Percentiles rank a stretch among this genome's conserved stretches.
These are phyloP conservation scores for Pterula multifida DNA, from an alignment of 1,284 basidiomycete species.

Conservation along the genomic window DNA sequence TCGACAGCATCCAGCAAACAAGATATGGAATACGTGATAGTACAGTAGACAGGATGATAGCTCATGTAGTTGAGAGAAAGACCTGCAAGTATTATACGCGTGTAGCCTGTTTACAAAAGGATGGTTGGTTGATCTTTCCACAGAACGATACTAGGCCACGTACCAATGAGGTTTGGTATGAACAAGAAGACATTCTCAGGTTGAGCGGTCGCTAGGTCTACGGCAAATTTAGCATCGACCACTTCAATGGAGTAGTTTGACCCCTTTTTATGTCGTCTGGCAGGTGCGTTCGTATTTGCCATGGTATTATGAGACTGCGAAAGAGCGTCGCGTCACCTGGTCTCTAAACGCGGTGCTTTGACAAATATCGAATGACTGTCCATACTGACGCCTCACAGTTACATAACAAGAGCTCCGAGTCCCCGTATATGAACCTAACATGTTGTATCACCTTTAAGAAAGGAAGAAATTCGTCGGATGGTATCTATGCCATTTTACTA, in stretches of 20 bases:
- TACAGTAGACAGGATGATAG: conserved; percentile 88
- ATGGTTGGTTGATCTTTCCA: background rate
- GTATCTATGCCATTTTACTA: no score
- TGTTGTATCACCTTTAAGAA: no score
- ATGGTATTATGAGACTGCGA: background rate
- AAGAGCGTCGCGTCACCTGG: background rate
- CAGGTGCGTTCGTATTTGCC: conserved; percentile 14
- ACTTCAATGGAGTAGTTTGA: conserved; percentile 38
- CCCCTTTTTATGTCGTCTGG: conserved; percentile 12
- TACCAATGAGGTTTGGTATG: conserved; percentile 92
- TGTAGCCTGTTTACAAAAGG: conserved; percentile 54
- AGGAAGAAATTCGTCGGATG: no score
- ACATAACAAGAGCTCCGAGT: no score
- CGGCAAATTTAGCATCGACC: conserved; percentile 68
- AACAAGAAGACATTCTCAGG: conserved; percentile 94
- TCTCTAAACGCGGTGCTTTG: background rate
- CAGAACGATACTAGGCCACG: conserved; percentile 17
- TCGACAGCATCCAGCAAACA: conserved; percentile 94
- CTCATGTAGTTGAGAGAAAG: conserved; percentile 91
- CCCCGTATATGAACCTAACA: no score
- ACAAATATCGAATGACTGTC: conserved; percentile 1
- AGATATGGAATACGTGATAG: conserved; percentile 84
- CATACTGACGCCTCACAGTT: background rate
- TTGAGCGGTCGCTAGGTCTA: conserved; percentile 76
- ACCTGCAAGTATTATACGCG: conserved; percentile 84